Evolutionary conservation across 495 filamentous ascomycete genomes (phyloP), one percentile per base, ranked within the genome.

Genomic region (Cenococcum geophilum): DNA sequence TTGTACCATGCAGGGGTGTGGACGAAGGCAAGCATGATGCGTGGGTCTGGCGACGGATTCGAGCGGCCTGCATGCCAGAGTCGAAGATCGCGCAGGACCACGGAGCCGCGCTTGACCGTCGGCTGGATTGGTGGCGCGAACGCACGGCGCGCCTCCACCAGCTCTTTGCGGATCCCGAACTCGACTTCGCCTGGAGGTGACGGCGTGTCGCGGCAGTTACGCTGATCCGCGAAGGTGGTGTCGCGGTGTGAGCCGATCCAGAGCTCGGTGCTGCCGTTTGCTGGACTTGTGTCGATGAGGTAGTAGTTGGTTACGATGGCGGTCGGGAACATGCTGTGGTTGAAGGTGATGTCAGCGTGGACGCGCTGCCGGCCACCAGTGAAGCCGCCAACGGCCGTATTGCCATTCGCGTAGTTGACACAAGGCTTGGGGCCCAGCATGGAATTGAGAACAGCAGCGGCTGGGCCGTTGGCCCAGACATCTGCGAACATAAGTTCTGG

Each of bases 11-110:
- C 27, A 6, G 27, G 27, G 27, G 3, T 32, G 27, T 32, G 27
- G 27, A 32, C 27, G 27, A 32, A 32, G 27, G 27, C 27, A 32
- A 32, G 27, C 27, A 32, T 48, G 43, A 48, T 48, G n/a, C 43
- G n/a, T 9, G 43, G 43, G 9, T 48, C 43, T 2, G 43, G 43
- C n/a, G n/a, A 18, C 5, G 43, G 43, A 9, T 48, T 48, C 5
- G n/a, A 48, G 43, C n/a, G 43, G 43, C 43, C 43, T 9, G 43
- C 43, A 22, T 48, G 43, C 43, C 43, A 48, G n/a, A 48, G 43
- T 48, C 21, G n/a, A 2, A 48, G 21, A 22, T 48, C 43, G 43
- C 43, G 43, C 43, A 48, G 9, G 43, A 48, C 9, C n/a, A 48
- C 43, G 43, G n/a, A 18, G 21, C 43, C 43, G 5, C 21, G n/a